Conservation (phyloP, 495 filamentous ascomycete species). For the Lindgomyces ingoldianus region DNA sequence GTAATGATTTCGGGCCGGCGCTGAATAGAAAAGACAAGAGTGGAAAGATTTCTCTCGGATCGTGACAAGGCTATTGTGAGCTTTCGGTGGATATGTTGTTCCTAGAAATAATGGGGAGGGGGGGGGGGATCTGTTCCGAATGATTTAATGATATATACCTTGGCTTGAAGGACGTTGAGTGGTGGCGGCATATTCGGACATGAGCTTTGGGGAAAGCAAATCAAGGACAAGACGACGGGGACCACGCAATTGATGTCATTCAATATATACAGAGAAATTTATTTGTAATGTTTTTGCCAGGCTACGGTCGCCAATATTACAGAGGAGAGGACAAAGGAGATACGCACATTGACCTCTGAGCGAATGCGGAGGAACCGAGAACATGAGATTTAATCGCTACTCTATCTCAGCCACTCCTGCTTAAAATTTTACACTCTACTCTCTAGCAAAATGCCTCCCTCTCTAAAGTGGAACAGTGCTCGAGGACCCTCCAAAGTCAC, state of each 20-base stretch:
- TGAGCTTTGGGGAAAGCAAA: not conserved
- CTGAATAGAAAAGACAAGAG: too few relatives aligned
- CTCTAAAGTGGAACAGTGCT: not conserved
- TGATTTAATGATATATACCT: too few relatives aligned
- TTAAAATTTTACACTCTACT: too few relatives aligned
- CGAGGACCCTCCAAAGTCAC: not conserved
- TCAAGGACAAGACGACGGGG: not conserved
- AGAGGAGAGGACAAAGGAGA: not conserved
- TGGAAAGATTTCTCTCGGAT: too few relatives aligned
- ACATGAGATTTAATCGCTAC: not conserved
- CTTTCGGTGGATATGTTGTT: too few relatives aligned
- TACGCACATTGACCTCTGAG: not conserved
- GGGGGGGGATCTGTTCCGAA: too few relatives aligned
- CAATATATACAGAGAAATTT: not conserved
- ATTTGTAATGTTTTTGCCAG: not conserved
- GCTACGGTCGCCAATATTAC: not conserved
- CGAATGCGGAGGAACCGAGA: not conserved
- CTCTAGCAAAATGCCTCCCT: not conserved
- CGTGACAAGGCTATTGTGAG: too few relatives aligned
- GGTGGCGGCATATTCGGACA: too few relatives aligned
- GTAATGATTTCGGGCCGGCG: too few relatives aligned
- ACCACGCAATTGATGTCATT: too few relatives aligned
- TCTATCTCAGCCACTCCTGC: not conserved
- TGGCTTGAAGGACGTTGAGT: too few relatives aligned
- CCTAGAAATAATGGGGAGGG: too few relatives aligned